Base-by-base conservation (phyloP, 2,329 filamentous ascomycete genomes). In the Colletotrichum falcatum region DNA sequence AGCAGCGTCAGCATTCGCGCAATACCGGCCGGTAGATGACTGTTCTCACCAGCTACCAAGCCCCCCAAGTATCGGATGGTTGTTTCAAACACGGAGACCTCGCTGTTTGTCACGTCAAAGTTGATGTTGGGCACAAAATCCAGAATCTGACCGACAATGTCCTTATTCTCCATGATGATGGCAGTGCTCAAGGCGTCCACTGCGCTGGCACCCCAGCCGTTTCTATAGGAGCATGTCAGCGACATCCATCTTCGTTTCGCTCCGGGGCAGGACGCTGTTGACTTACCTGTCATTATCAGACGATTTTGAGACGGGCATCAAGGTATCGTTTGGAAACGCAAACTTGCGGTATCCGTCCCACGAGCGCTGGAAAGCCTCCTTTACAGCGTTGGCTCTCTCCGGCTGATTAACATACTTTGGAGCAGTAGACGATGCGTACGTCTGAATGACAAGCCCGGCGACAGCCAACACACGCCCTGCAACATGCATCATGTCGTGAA, bases 41-140 rank as follows among this genome's bases (percentile, higher is more conserved):
- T 6, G 18, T 26, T 55, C 75, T 73, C 75, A 87, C 91, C 93
- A 2, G 94, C 92, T 11, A 97, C 78, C 75, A 97, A 85, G 20
- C 94, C 94, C 12, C 89, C 94, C 1, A 97, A 82, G 76, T 97
- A 97, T 35, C 94, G 90, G 76, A 97, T 97, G 0, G 93, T 97
- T 0, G 94, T 97, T 81, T 97, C 94, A 76, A 97, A 97, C 9
- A 97, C 81, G 46, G 92, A 95, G 59, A 97, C 89, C 12, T 84
- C 80, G 1, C 84, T 80, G 2, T 84, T 76, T 1, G 91, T 92
- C 14, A 84, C 82, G 51, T 86, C 86, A 77, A 93, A 97, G 79
- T 97, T 84, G 76, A 97, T 91, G 0, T 81, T 87, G 0, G 89
- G 86, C 55, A 97, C 87, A 77, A 90, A 91, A 7, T 91, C 84